Conservation (phyloP, 495 filamentous ascomycete genomes). For the Podospora bellae-mahoneyi region DNA sequence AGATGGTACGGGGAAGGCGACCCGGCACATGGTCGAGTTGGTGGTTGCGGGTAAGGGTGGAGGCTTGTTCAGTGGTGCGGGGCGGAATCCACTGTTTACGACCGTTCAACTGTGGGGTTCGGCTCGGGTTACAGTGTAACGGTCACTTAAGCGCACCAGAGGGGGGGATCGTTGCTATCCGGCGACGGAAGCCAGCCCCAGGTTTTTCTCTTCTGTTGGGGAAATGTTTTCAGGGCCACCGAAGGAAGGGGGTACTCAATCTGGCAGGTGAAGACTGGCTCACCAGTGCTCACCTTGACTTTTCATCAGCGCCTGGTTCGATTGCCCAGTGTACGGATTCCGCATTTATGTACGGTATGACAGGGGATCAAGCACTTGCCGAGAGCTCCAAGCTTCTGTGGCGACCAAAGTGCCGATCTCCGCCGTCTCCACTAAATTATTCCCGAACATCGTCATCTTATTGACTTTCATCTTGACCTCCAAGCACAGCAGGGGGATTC, state of each 20-base stretch:
- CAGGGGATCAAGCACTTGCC: too few species aligned
- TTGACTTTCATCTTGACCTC: neutral
- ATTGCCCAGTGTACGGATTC: neutral
- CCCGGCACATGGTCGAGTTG: neutral
- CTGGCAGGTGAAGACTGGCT: neutral
- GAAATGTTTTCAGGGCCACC: neutral
- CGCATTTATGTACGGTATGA: neutral
- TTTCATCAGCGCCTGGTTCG: neutral
- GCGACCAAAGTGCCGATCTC: neutral
- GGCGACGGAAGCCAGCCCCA: neutral
- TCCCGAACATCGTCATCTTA: neutral
- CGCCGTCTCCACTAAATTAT: neutral
- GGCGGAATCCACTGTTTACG: neutral
- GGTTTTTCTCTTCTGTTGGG: neutral
- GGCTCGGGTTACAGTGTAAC: neutral
- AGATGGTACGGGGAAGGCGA: neutral
- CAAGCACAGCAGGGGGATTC: neutral
- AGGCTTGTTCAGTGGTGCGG: neutral
- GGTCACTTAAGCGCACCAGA: neutral
- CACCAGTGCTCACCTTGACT: neutral
- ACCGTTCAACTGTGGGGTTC: neutral
- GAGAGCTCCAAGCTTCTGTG: neutral
- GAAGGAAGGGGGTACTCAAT: neutral
- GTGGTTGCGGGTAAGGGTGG: neutral
- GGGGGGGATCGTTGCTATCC: neutral